Base-by-base conservation (phyloP, 345 rosid genomes). In the Stellera chamaejasme region DNA sequence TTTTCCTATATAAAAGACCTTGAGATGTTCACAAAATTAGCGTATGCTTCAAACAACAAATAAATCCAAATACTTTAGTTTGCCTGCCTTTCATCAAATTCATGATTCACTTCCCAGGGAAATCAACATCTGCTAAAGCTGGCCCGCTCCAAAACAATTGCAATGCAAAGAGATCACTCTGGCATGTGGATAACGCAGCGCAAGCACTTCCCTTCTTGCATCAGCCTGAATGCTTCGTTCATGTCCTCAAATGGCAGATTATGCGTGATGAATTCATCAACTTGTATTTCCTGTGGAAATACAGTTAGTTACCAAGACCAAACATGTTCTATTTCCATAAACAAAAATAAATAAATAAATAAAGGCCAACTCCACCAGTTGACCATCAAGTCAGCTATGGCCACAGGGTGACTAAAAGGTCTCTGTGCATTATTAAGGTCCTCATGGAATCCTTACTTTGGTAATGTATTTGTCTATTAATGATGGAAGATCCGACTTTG, bases 131-230 rank as follows among this genome's bases (percentile, higher is more conserved):
- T 32, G 9, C 39, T 32, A 8, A 32, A 32, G 39, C 9, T 32
- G 39, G 39, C 39, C 39, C 39, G 5, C 39, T 32, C 39, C 39
- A 8, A 32, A 32, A 32, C 39, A 32, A 32, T 32, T 32, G 9
- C 23, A 19, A 27, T 12, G 12, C 7, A 42, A 54, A 39, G 48
- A 27, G 43, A 45, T 58, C 73, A 84, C 57, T 71, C 70, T 13
- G 88, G 75, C 94, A 92, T 80, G 73, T 86, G 91, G 48, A 92
- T 76, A 48, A 88, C 96, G 53, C 89, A 84, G 9, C 94, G 87
- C 58, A 92, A 48, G 69, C 96, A 86, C 48, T 84, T 84, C 27
- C 97, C 96, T 52, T 84, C 80, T 75, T 68, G 78, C 96, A 92
- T 88, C 59, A 92, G 91, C 43, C 68, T 54, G 66, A 86, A 84